These are phyloP conservation scores for Phytopythium kandeliae DNA, from an alignment of 352 stramenopile genomes.

Conservation along the genomic window DNA sequence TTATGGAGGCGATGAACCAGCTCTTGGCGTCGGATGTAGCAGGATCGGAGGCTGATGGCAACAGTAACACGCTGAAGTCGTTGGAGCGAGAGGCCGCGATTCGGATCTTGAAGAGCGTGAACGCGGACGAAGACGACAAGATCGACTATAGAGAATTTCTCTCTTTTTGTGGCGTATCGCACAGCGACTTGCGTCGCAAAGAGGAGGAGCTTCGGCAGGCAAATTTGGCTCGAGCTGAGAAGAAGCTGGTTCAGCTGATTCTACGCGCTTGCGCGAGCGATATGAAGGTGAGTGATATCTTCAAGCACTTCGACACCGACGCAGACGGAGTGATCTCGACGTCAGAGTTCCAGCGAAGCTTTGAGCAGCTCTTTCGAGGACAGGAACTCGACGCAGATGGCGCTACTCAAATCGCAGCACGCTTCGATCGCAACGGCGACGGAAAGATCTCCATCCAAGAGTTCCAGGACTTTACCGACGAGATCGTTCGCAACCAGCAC, in stretches of 20 bases:
- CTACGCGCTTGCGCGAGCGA: conserved; percentile 39
- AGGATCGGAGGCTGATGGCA: background rate
- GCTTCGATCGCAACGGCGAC: conserved; percentile 57
- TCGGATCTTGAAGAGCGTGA: conserved; percentile 43
- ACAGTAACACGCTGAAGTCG: conserved; percentile 17
- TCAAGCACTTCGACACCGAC: conserved; percentile 72
- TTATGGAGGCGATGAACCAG: conserved; percentile 43
- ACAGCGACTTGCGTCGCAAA: conserved; percentile 10
- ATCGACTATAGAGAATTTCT: conserved; percentile 76
- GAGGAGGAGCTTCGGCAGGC: conserved; percentile 8
- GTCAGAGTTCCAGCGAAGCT: conserved; percentile 40
- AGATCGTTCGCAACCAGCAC: conserved; percentile 33
- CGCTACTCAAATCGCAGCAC: conserved; percentile 22
- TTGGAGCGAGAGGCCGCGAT: conserved; percentile 39
- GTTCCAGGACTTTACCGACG: conserved; percentile 47
- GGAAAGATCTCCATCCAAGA: conserved; percentile 49
- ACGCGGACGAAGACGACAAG: conserved; percentile 46
- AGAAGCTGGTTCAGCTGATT: conserved; percentile 62
- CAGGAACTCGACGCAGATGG: conserved; percentile 35
- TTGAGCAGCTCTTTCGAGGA: conserved; percentile 45
- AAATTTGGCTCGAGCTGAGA: conserved; percentile 22
- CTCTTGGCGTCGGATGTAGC: conserved; percentile 22
- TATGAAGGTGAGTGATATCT: conserved; percentile 52
- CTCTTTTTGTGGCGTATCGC: conserved; percentile 32
- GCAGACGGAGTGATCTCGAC: conserved; percentile 50